Base-by-base conservation (phyloP, 2,329 filamentous ascomycete species). In the Cadophora gregata region DNA sequence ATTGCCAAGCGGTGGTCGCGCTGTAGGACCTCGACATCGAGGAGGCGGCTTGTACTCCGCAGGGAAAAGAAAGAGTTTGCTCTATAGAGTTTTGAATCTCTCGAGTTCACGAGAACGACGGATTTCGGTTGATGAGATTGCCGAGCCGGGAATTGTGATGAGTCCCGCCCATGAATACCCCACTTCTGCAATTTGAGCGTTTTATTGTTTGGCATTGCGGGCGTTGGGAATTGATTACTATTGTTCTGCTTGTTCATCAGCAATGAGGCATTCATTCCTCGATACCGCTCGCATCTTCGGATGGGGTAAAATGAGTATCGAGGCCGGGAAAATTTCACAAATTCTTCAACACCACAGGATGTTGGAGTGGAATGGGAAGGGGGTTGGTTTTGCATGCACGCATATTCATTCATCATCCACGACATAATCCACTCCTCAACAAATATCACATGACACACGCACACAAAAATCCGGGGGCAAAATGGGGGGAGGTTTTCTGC, bases 71-170 rank as follows among this genome's bases (percentile, higher is more conserved):
- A 74, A 73, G 47, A 71, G 72, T 55, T 66, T 76, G 56, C 69
- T 76, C 24, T 70, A 75, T 60, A 69, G 72, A 47, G 74, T 76
- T 10, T 59, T 76, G 45, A 74, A 72, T 36, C 51, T 75, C 33
- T 71, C 70, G 24, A 50, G 65, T 31, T 67, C 69, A 16, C 60
- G 64, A 53, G 64, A 69, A 55, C 58, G 67, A 61, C 60, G 65
- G 31, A 59, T 42, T 10, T 59, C 65, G 31, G 63, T 42, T 4
- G 66, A 70, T 24, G 63, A 67, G 24, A 50, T 63, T 53, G 55
- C 27, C 31, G 62, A 67, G 48, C 62, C 62, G 16, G 62, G 38
- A 19, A 60, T 25, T 14, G 19, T 51, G 29, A 56, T 62, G 38
- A 61, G 48, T 29, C 48, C 65, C 21, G 59, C 38, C n/a, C 62